Conservation (phyloP, 768 basidiomycete genomes). For the Artomyces pyxidatus region DNA sequence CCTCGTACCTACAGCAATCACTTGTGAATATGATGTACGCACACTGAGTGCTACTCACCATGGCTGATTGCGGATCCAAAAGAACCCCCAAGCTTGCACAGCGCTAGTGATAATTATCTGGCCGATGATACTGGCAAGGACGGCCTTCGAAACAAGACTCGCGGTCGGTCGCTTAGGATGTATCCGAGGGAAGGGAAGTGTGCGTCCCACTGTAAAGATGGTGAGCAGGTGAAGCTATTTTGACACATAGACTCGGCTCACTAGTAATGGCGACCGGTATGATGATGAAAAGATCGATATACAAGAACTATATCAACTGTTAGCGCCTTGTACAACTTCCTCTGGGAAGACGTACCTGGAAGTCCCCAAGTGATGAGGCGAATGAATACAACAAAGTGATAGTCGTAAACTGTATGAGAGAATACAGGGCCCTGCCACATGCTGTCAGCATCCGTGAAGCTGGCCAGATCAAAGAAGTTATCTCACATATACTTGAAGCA, state of each 20-base stretch:
- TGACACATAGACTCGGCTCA: too few species aligned
- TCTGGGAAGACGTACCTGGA: conserved; percentile 56
- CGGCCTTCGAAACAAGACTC: conserved; percentile 91
- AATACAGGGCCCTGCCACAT: conserved; percentile 85
- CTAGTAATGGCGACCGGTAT: conserved; percentile 95
- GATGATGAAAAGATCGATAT: conserved; percentile 97
- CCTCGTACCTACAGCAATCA: conserved; percentile 8
- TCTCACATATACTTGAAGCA: conserved; percentile 99
- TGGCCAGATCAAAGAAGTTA: conserved; percentile 14
- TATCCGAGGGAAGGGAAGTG: conserved; percentile 80
- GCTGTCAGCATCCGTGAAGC: too few species aligned
- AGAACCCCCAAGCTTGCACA: conserved; percentile 79
- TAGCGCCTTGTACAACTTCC: conserved; percentile 4
- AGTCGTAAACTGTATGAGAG: conserved; percentile 98
- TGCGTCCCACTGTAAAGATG: conserved; percentile 89
- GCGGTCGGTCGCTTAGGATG: conserved; percentile 90
- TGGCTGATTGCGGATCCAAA: conserved; percentile 77
- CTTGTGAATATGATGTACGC: background rate
- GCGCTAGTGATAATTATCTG: conserved; percentile 83
- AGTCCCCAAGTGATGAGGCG: conserved; percentile 92
- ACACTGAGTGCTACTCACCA: conserved; percentile 47
- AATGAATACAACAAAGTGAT: conserved; percentile 94
- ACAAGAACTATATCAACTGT: conserved; percentile 61
- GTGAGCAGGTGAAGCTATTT: too few species aligned
- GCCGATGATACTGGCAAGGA: conserved; percentile 86